These are phyloP conservation scores for Aspergillus hancockii DNA, from an alignment of 495 filamentous ascomycete species.

Conservation along the genomic window DNA sequence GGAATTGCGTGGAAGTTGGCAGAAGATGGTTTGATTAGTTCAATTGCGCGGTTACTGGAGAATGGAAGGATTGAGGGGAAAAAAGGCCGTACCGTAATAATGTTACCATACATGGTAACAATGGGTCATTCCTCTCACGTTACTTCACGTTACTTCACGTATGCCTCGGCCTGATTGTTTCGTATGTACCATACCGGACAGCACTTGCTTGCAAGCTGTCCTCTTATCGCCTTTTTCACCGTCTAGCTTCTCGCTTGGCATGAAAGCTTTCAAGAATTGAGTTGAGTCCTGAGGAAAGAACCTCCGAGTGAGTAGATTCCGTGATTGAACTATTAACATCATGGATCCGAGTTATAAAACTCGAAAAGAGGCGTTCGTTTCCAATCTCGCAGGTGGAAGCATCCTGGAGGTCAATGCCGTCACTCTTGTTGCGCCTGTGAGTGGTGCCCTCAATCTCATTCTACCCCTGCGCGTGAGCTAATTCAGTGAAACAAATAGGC, in stretches of 20 bases:
- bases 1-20: neutral
- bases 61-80: neutral
- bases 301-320: neutral
- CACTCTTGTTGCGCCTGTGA: constrained; percentile 80
- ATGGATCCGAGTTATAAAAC: constrained; percentile 78
- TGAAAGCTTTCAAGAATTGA: neutral
- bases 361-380: constrained; percentile 93
- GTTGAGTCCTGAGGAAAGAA: neutral
- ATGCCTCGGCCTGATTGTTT: neutral
- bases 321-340: constrained; percentile 31
- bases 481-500: constrained; percentile 50
- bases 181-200: neutral
- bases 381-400: constrained; percentile 80
- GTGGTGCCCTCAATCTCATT: constrained; percentile 24
- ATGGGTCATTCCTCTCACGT: neutral
- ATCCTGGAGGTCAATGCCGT: constrained; percentile 86
- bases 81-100: neutral
- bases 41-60: neutral
- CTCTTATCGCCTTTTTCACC: neutral
- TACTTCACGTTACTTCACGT: no score
- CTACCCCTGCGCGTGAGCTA: neutral
- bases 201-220: constrained; percentile 1
- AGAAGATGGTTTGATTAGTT: neutral
- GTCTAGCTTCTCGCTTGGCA: neutral
- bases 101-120: neutral